These are phyloP conservation scores for Apiosordaria backusii DNA, from an alignment of 495 filamentous ascomycete genomes.

Conservation along the genomic window DNA sequence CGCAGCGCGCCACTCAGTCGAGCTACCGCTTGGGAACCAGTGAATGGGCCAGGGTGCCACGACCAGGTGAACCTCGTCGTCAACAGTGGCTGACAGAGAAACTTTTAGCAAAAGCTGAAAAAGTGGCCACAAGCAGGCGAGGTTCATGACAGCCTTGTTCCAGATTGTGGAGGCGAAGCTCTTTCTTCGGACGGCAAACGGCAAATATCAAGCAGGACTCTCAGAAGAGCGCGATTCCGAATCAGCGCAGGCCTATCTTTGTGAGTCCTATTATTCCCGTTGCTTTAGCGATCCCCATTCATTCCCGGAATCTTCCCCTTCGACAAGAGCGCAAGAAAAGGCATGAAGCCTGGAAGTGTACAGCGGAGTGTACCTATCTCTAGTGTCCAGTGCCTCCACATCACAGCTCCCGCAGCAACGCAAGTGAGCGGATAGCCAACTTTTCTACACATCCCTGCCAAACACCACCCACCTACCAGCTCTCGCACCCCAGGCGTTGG, in stretches of 20 bases:
- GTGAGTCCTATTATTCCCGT: not conserved
- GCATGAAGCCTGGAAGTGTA: too few species aligned
- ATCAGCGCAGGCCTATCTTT: not conserved
- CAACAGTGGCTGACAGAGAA: not conserved
- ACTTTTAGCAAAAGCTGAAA: not conserved
- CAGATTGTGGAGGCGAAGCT: not conserved
- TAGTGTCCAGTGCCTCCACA: not conserved
- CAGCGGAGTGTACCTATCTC: not conserved
- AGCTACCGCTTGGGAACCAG: conserved; percentile 8
- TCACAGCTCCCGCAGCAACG: not conserved
- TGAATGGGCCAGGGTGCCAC: not conserved
- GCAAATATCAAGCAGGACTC: not conserved
- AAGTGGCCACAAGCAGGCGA: conserved; percentile 5
- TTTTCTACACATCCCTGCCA: not conserved
- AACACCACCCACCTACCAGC: not conserved
- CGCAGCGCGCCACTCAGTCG: conserved; percentile 6
- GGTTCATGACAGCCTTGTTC: not conserved
- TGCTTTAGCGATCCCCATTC: not conserved
- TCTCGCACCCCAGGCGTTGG: not conserved
- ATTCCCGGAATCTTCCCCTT: not conserved
- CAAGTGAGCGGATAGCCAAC: not conserved
- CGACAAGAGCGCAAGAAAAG: not conserved
- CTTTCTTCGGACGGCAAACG: not conserved
- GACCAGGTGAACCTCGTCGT: conserved; percentile 4
- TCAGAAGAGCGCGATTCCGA: not conserved